phyloP scores from a whole-genome alignment of 768 basidiomycete species.

The Megacollybia marginata region DNA sequence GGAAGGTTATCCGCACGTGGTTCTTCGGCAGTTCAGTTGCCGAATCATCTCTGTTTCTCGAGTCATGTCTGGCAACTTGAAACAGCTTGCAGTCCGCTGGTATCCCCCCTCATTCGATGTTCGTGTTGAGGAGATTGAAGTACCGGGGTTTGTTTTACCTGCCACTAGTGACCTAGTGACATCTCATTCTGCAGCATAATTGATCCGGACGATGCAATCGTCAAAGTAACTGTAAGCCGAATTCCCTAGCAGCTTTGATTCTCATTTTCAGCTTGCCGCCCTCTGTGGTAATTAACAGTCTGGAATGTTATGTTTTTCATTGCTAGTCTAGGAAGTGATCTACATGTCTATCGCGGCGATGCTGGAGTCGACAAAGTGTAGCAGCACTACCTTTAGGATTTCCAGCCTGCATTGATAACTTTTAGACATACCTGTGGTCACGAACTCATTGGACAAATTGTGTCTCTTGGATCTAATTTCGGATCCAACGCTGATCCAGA shows the following conservation, averaged over 20 bases:
- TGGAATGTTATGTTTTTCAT: neutral
- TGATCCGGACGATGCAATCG: slow-evolving; percentile 71
- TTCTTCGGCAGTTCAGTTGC: too few species aligned
- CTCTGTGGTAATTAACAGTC: slow-evolving; percentile 44
- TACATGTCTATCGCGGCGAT: slow-evolving; percentile 69
- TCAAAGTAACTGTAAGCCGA: slow-evolving; percentile 56
- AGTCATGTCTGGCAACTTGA: neutral
- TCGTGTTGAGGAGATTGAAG: slow-evolving; percentile 53
- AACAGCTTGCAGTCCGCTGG: slow-evolving; percentile 42
- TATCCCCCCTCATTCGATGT: slow-evolving; percentile 66
- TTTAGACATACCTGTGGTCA: slow-evolving; percentile 63
- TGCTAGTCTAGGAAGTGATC: slow-evolving; percentile 46
- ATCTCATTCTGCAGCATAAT: slow-evolving; percentile 38
- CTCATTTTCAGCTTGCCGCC: slow-evolving; percentile 46
- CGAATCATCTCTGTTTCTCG: neutral
- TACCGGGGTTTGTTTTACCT: slow-evolving; percentile 36
- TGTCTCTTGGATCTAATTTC: slow-evolving; percentile 59
- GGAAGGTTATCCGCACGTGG: too few species aligned
- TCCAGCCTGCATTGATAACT: neutral
- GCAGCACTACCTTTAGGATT: slow-evolving; percentile 12
- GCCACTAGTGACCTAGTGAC: neutral
- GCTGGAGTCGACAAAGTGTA: slow-evolving; percentile 45
- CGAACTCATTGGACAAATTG: slow-evolving; percentile 70
- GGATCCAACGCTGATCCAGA: slow-evolving; percentile 27
- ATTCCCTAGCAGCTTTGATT: neutral